Evolutionary conservation across 345 rosid species (phyloP).

Genomic region (Bretschneidera sinensis): DNA sequence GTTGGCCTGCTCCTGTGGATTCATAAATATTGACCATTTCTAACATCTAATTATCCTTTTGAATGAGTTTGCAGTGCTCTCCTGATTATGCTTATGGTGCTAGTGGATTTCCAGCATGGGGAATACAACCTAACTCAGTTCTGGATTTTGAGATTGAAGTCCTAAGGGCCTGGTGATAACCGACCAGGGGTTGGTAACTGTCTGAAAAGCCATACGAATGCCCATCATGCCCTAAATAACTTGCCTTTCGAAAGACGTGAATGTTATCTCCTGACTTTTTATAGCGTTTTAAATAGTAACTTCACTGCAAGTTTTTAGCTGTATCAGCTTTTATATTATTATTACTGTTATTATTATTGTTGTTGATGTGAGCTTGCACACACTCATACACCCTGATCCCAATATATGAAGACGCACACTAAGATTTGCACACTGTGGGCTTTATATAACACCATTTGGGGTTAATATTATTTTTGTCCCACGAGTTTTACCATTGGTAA

Average conservation of each 20-base stretch:
- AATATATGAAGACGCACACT: too few species aligned
- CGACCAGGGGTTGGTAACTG: neutral
- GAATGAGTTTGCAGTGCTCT: conserved; percentile 58
- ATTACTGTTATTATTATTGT: too few species aligned
- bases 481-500: too few species aligned
- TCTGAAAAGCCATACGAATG: neutral
- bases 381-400: too few species aligned
- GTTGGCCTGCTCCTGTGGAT: neutral
- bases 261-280: neutral
- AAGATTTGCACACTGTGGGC: too few species aligned
- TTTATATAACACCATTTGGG: too few species aligned
- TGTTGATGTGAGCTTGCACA: too few species aligned
- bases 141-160: conserved; percentile 92
- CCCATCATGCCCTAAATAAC: neutral
- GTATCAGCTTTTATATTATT: too few species aligned
- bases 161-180: conserved; percentile 40
- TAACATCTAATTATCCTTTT: conserved; percentile 7
- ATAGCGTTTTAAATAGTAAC: too few species aligned
- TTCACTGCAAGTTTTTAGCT: too few species aligned
- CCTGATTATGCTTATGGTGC: conserved; percentile 94
- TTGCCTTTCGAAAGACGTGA: neutral
- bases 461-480: too few species aligned
- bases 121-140: conserved; percentile 78
- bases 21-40: neutral
- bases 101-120: conserved; percentile 79